Percentiles rank a stretch among this genome's conserved stretches.
Evolutionary conservation across 2,329 filamentous ascomycete species (phyloP).

Genomic region (Alternaria alternata): DNA sequence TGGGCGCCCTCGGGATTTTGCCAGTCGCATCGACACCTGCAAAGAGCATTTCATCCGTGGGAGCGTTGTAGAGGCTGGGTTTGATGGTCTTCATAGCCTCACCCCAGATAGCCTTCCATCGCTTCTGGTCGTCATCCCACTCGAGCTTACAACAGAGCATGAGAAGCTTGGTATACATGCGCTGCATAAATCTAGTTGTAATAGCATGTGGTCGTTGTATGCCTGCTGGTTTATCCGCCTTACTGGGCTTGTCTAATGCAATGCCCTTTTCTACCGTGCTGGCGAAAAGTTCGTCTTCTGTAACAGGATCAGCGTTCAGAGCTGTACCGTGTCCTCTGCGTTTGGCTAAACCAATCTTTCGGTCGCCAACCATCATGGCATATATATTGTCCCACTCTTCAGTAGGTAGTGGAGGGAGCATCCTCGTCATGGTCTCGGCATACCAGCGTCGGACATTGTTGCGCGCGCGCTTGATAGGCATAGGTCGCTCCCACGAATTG

Average conservation of each 20-base stretch:
- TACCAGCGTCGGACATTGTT: constrained; percentile 57
- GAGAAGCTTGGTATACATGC: constrained; percentile 56
- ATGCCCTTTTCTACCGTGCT: constrained; percentile 28
- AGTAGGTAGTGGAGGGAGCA: constrained; percentile 56
- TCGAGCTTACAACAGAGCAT: constrained; percentile 53
- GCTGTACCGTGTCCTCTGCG: constrained; percentile 26
- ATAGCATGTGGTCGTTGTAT: constrained; percentile 47
- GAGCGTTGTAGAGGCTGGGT: constrained; percentile 20
- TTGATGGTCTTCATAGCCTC: constrained; percentile 16
- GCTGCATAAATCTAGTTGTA: constrained; percentile 55
- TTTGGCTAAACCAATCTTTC: constrained; percentile 34
- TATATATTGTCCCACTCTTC: constrained; percentile 55
- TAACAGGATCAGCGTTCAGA: background rate
- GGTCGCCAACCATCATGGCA: constrained; percentile 49
- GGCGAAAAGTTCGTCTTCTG: constrained; percentile 12
- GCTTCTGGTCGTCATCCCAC: constrained; percentile 42
- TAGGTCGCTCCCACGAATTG: constrained; percentile 57
- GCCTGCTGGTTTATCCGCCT: constrained; percentile 34
- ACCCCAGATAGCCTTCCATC: constrained; percentile 42
- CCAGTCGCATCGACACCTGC: constrained; percentile 39
- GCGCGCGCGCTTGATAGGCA: constrained; percentile 55
- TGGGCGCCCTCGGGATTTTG: constrained; percentile 8
- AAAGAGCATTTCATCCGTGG: constrained; percentile 38
- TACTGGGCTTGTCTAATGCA: constrained; percentile 36
- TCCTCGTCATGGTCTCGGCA: constrained; percentile 51